Evolutionary conservation across 2,329 filamentous ascomycete species (phyloP).

Genomic region (Colletotrichum noveboracense): DNA sequence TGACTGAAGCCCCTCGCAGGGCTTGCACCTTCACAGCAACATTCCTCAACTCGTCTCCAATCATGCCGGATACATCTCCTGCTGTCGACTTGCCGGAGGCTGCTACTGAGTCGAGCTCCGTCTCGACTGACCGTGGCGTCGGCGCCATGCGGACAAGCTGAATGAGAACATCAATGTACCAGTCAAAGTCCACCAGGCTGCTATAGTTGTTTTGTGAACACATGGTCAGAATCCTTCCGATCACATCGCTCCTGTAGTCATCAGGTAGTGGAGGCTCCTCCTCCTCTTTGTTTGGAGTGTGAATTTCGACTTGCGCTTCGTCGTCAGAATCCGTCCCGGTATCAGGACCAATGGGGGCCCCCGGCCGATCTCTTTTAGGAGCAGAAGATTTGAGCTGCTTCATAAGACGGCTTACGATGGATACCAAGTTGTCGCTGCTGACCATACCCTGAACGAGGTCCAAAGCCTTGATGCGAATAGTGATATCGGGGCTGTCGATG

Average conservation of each 20-base stretch:
- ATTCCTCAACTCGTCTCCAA: slow-evolving; percentile 87
- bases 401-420: slow-evolving; percentile 86
- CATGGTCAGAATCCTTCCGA: slow-evolving; percentile 84
- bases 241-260: slow-evolving; percentile 85
- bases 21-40: slow-evolving; percentile 90
- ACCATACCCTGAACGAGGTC: slow-evolving; percentile 96
- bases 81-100: slow-evolving; percentile 31
- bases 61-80: slow-evolving; percentile 66
- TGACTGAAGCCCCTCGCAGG: slow-evolving; percentile 79
- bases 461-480: slow-evolving; percentile 90
- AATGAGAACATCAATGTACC: slow-evolving; percentile 91
- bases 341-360: slow-evolving; percentile 49
- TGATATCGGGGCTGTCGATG: slow-evolving; percentile 94
- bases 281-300: slow-evolving; percentile 36
- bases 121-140: slow-evolving; percentile 45
- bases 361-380: slow-evolving; percentile 52
- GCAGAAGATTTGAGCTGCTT: slow-evolving; percentile 78
- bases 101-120: slow-evolving; percentile 36
- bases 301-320: slow-evolving; percentile 50
- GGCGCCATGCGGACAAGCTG: slow-evolving; percentile 80
- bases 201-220: slow-evolving; percentile 89
- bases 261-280: slow-evolving; percentile 73
- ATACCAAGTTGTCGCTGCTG: slow-evolving; percentile 81
- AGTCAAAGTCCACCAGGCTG: slow-evolving; percentile 90
- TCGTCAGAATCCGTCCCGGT: slow-evolving; percentile 53